Conservation (phyloP, 345 rosid species). For the Durio zibethinus region DNA sequence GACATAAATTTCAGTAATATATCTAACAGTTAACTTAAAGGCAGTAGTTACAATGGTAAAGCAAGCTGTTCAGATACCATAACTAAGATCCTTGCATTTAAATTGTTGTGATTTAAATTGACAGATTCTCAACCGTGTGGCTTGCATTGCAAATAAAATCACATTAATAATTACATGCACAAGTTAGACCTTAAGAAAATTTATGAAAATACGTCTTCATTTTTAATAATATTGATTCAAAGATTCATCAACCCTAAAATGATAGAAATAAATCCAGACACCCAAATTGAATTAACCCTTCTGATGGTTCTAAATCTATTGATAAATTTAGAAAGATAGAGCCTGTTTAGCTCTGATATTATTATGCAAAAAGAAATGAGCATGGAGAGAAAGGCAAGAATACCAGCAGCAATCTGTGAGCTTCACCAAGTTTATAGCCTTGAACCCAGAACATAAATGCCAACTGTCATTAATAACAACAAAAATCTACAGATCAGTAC, state of each 20-base stretch:
- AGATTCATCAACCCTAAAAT: not conserved
- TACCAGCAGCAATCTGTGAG: constrained; percentile 76
- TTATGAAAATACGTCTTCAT: not conserved
- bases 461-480: constrained; percentile 48
- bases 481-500: not conserved
- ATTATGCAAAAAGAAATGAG: not conserved
- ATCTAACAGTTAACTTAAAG: not conserved
- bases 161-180: not conserved
- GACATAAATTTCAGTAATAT: not conserved
- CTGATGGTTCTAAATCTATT: not conserved
- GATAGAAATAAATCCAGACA: not conserved
- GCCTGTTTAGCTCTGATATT: not conserved
- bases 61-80: not conserved
- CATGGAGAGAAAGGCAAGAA: constrained; percentile 19
- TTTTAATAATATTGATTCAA: not conserved
- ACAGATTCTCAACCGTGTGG: not conserved
- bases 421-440: constrained; percentile 81
- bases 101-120: not conserved
- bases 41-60: not conserved
- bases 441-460: constrained; percentile 97
- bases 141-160: not conserved
- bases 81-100: not conserved
- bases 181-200: not conserved
- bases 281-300: not conserved
- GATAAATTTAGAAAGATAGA: not conserved